These are phyloP conservation scores for Podospora pseudopauciseta DNA, from an alignment of 495 filamentous ascomycete species.

Conservation along the genomic window DNA sequence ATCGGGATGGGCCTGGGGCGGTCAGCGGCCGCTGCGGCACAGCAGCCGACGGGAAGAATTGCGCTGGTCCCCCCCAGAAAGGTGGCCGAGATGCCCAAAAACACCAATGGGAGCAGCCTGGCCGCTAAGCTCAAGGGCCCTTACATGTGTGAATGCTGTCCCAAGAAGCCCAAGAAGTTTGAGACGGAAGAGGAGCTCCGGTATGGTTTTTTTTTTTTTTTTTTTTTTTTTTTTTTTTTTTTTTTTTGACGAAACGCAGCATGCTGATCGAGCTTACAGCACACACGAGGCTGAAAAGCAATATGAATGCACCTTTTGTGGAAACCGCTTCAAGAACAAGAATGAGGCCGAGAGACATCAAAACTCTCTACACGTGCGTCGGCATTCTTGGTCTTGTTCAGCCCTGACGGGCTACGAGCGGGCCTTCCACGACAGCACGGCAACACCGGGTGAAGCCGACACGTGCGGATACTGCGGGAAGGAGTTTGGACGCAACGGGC, in stretches of 20 bases:
- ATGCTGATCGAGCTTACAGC: slow-evolving; percentile 33
- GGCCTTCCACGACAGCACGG: slow-evolving; percentile 79
- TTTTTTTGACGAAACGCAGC: neutral
- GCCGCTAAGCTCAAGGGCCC: slow-evolving; percentile 47
- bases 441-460: slow-evolving; percentile 59
- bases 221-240: no score
- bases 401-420: slow-evolving; percentile 71
- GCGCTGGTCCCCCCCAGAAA: slow-evolving; percentile 46
- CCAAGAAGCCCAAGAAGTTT: slow-evolving; percentile 98
- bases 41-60: slow-evolving; percentile 37
- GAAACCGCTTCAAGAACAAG: slow-evolving; percentile 98
- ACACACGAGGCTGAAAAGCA: slow-evolving; percentile 91
- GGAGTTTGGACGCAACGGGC: slow-evolving; percentile 71
- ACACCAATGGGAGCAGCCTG: slow-evolving; percentile 25
- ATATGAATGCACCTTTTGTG: slow-evolving; percentile 87
- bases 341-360: slow-evolving; percentile 98
- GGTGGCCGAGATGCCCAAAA: slow-evolving; percentile 44
- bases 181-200: slow-evolving; percentile 79
- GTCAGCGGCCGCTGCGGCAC: slow-evolving; percentile 25
- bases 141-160: slow-evolving; percentile 94
- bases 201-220: slow-evolving; percentile 53
- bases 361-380: slow-evolving; percentile 89
- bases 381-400: slow-evolving; percentile 97
- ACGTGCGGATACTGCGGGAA: slow-evolving; percentile 95
- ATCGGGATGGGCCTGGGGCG: slow-evolving; percentile 35